Base-by-base conservation (phyloP, 805 yeast species). In the Maudiozyma saulgeensis region DNA sequence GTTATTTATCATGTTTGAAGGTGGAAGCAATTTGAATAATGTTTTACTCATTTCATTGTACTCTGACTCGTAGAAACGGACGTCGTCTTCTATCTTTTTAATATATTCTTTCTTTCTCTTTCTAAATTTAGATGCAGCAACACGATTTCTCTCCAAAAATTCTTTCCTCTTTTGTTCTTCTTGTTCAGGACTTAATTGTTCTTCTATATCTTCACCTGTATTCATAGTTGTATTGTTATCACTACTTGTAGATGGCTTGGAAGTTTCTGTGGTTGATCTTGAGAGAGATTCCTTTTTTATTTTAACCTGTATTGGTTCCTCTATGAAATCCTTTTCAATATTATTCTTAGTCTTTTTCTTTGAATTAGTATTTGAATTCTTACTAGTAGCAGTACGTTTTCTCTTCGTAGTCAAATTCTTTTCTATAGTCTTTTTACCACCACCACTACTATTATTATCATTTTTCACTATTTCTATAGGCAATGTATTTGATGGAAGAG, bases 71-170 rank as follows among this genome's bases (percentile, higher is more conserved):
- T 81, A 87, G 57, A 78, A 81, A 42, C 80, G 75, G 47, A 88
- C 74, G 62, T 89, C 95, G 44, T 75, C 79, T 63, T 89, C 95
- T 79, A 93, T 83, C 56, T 83, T 84, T 50, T 79, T 81, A 34
- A 89, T 78, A 73, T 84, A 83, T 63, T 87, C 88, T 71, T 93
- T 93, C 73, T 93, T 93, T 50, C 97, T 78, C 67, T 87, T 95
- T 51, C 99, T 79, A 72, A 98, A 93, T 63, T 89, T 90, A 23
- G 93, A 81, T 0, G 99, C 99, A 0, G 99, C 99, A 9, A 93
- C 80, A 50, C 99, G 76, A 66, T 93, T 93, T 54, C 98, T 75
- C 63, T 93, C 99, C 55, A 93, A 68, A 59, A 80, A 91, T 61
- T 73, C 82, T 63, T 75, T 80, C 54, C 90, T 77, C 43, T 59